Evolutionary conservation across 2,329 filamentous ascomycete species (phyloP).

Genomic region (Gnomoniopsis smithogilvyi): DNA sequence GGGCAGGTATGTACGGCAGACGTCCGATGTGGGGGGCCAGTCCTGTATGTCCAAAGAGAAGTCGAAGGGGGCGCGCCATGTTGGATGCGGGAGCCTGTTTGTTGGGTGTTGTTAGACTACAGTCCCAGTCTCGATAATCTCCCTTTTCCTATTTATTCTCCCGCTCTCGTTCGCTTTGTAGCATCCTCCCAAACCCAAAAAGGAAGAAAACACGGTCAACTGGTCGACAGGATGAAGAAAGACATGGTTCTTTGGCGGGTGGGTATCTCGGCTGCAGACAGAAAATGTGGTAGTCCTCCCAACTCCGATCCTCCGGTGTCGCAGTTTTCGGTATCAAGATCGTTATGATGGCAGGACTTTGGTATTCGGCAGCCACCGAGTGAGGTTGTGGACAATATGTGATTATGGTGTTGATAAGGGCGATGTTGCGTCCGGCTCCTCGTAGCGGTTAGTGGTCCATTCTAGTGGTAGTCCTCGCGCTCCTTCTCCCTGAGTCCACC

Average conservation of each 20-base stretch:
- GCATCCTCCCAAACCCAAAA: background rate
- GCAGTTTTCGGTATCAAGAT: conserved; percentile 18
- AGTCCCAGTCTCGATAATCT: background rate
- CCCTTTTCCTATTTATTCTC: background rate
- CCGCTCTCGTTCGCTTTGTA: background rate
- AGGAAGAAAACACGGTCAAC: conserved; percentile 5
- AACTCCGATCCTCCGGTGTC: conserved; percentile 14
- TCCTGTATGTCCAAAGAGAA: background rate
- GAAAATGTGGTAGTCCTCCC: conserved; percentile 14
- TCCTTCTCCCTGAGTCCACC: conserved; percentile 93
- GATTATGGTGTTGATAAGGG: background rate
- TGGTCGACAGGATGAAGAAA: conserved; percentile 16
- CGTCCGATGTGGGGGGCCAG: background rate
- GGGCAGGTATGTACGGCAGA: conserved; percentile 4
- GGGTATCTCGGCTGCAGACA: conserved; percentile 18
- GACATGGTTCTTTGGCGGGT: conserved; percentile 11
- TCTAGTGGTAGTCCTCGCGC: conserved; percentile 33
- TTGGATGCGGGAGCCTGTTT: conserved; percentile 4
- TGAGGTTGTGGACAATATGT: conserved; percentile 14
- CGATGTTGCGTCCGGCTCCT: background rate
- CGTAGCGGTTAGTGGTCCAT: background rate
- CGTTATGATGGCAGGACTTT: conserved; percentile 11
- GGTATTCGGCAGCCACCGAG: conserved; percentile 10
- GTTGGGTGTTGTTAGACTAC: conserved; percentile 1
- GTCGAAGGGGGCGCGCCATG: background rate